Evolutionary conservation across 768 basidiomycete genomes (phyloP).

Genomic region (Lactarius sp.): DNA sequence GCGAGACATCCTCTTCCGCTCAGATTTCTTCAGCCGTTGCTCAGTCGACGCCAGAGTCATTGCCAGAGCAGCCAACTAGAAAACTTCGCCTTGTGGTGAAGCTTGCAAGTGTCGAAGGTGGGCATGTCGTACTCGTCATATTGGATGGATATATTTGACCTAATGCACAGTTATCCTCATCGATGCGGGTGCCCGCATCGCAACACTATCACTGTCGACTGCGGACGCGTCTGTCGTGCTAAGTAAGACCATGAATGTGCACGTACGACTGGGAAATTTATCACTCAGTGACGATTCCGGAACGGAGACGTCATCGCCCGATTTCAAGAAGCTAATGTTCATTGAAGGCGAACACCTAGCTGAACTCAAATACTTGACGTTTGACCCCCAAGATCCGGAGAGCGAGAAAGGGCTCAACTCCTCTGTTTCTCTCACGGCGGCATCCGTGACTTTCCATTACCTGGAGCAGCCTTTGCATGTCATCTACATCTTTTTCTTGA

Average conservation of each 20-base stretch:
- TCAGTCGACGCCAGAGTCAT: neutral
- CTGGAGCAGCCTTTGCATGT: slow-evolving; percentile 87
- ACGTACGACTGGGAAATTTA: slow-evolving; percentile 78
- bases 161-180: slow-evolving; percentile 60
- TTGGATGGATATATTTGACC: slow-evolving; percentile 9
- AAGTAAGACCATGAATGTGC: slow-evolving; percentile 66
- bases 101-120: slow-evolving; percentile 80
- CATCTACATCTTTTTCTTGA: slow-evolving; percentile 75
- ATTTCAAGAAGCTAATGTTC: slow-evolving; percentile 82
- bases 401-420: slow-evolving; percentile 78
- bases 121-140: slow-evolving; percentile 23
- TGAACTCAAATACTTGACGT: slow-evolving; percentile 91
- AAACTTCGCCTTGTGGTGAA: slow-evolving; percentile 82
- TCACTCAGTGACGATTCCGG: slow-evolving; percentile 71
- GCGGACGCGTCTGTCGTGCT: slow-evolving; percentile 81
- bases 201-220: slow-evolving; percentile 85
- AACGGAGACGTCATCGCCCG: slow-evolving; percentile 45
- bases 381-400: slow-evolving; percentile 62
- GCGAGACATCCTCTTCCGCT: slow-evolving; percentile 8
- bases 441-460: slow-evolving; percentile 85
- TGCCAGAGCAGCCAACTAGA: slow-evolving; percentile 21
- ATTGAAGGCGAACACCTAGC: slow-evolving; percentile 95
- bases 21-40: neutral
- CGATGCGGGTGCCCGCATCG: slow-evolving; percentile 63
- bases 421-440: slow-evolving; percentile 73